Conservation (phyloP, 2,329 filamentous ascomycete species). For the Verticillium albo-atrum region DNA sequence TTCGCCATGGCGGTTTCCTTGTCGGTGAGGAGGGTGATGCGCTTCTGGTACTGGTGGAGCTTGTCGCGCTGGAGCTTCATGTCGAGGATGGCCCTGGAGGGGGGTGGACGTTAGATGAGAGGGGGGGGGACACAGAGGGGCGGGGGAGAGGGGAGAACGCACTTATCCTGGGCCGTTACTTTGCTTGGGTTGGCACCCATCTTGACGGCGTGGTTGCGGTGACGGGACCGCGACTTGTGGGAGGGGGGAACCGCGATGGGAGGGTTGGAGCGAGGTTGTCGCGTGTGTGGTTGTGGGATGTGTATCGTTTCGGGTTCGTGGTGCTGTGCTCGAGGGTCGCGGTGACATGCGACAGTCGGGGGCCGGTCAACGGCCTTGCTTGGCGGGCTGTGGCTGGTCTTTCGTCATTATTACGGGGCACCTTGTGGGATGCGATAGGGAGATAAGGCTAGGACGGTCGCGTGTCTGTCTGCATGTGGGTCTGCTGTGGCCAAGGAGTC, state of each 20-base stretch:
- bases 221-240: not conserved
- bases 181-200: constrained; percentile 56
- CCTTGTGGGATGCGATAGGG: not conserved
- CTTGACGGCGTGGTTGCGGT: constrained; percentile 1
- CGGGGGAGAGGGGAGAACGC: constrained; percentile 21
- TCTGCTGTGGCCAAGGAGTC: too few relatives aligned
- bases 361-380: not conserved
- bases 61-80: constrained; percentile 97
- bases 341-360: not conserved
- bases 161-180: constrained; percentile 80
- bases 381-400: not conserved
- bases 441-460: not conserved
- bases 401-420: not conserved
- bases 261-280: not conserved
- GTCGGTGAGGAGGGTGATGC: constrained; percentile 79
- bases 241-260: not conserved
- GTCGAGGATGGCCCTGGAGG: constrained; percentile 82
- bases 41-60: constrained; percentile 91
- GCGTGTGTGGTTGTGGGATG: not conserved
- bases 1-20: constrained; percentile 84
- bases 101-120: not conserved
- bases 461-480: too few relatives aligned
- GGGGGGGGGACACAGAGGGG: not conserved
- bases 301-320: not conserved
- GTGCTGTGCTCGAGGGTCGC: not conserved